Base-by-base conservation (phyloP, 1,284 basidiomycete species). In the Fomes fomentarius region DNA sequence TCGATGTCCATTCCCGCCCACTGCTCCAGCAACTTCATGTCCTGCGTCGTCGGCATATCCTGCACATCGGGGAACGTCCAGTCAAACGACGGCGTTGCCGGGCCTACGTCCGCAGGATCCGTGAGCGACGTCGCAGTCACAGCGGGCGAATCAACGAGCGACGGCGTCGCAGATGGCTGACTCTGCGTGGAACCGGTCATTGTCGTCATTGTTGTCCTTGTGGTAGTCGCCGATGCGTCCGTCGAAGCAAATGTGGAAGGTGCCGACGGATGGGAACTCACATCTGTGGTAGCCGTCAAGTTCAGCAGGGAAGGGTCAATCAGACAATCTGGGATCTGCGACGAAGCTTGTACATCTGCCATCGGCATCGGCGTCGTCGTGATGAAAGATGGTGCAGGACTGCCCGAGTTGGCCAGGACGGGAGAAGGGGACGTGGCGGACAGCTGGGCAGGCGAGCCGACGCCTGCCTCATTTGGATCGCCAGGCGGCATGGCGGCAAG, bases 241-340 rank as follows among this genome's bases (percentile, higher is more conserved):
- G 28, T 4, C 25, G 28, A 12, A 17, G 30, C 26, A 15, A 14
- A 11, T 10, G 35, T 15, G 3, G 34, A 14, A 10, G 25, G n/a
- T 22, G 43, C 9, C 19, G 22, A 21, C 7, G 41, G 12, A 30
- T 46, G 28, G 12, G 28, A 6, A 30, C 28, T 10, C 7, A 33
- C 34, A 2, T 22, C 3, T 11, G 50, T 30, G 30, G 47, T 63
- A 33, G 52, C 4, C 1, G 69, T 64, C 28, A 71, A 46, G 28
- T 63, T 70, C 25, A 77, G 54, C 24, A 78, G 52, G 1, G 62
- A 50, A 4, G 75, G 75, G 53, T 76, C 76, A 24, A 77, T 76
- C 46, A 68, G 50, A 12, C 56, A 59, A 45, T 70, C 68, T 10
- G 66, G 52, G 45, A 63, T 56, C 12, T 26, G 52, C 35, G 43